Conservation (phyloP, 305 asterid genomes). For the Solanum hybrid region DNA sequence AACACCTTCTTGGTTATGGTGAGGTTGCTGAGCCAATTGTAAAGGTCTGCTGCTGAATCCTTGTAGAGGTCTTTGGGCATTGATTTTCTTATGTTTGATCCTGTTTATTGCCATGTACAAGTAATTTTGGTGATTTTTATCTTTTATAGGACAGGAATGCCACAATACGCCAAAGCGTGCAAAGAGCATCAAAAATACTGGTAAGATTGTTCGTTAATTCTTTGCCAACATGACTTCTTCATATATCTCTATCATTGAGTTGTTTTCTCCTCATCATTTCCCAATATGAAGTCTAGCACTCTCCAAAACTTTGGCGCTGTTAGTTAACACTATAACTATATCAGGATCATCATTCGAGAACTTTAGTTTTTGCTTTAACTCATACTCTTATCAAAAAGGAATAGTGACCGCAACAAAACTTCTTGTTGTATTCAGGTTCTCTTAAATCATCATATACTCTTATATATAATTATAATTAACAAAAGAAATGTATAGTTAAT, state of each 20-base stretch:
- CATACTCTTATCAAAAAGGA: background rate
- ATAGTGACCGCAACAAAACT: background rate
- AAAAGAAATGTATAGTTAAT: no score
- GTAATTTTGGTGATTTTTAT: background rate
- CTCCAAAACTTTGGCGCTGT: background rate
- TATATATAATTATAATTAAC: no score
- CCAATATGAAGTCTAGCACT: background rate
- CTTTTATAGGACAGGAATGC: conserved; percentile 57
- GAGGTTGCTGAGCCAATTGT: conserved; percentile 51
- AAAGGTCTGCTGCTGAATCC: conserved; percentile 29
- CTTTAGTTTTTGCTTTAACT: background rate
- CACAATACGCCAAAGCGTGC: conserved; percentile 56
- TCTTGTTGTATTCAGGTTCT: conserved; percentile 17
- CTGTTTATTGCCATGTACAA: background rate
- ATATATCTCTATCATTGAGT: background rate
- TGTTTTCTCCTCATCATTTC: background rate
- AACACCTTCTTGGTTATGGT: conserved; percentile 42
- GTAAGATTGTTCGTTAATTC: conserved; percentile 29
- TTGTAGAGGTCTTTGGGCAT: background rate
- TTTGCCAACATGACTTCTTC: background rate
- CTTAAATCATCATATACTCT: conserved; percentile 7
- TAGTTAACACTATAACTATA: background rate
- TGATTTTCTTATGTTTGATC: background rate
- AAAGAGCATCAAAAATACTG: conserved; percentile 64
- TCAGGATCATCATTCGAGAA: background rate